Conservation (phyloP, 1,139 yeast species). For the Taphrina betulina region DNA sequence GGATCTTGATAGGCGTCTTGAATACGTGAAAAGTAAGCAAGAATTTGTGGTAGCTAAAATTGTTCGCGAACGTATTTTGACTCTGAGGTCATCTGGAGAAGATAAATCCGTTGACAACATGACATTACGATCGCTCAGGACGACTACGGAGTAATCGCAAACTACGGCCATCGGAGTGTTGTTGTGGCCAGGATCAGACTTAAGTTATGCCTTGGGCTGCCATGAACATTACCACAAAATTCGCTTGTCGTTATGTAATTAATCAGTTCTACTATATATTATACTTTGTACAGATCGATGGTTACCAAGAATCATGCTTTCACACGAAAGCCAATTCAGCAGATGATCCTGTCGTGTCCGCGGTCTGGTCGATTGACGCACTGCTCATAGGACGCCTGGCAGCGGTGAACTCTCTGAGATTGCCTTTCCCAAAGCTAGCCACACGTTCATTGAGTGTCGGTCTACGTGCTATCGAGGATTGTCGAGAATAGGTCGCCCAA, state of each 20-base stretch:
- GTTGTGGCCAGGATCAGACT: too few relatives aligned
- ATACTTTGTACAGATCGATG: too few relatives aligned
- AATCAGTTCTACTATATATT: too few relatives aligned
- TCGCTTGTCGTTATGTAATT: too few relatives aligned
- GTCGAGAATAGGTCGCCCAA: constrained; percentile 16
- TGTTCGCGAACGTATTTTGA: constrained; percentile 45
- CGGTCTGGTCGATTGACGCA: constrained; percentile 18
- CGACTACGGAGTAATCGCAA: too few relatives aligned
- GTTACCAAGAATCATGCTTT: too few relatives aligned
- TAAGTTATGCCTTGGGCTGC: too few relatives aligned
- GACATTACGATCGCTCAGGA: not conserved
- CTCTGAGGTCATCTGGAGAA: not conserved
- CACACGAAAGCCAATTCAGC: constrained; percentile 27
- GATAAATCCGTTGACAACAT: not conserved
- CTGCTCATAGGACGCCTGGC: constrained; percentile 30
- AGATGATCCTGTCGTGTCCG: constrained; percentile 16
- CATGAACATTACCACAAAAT: too few relatives aligned
- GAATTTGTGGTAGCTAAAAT: constrained; percentile 47
- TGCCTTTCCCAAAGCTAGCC: constrained; percentile 16
- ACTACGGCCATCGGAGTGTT: too few relatives aligned
- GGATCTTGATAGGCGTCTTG: constrained; percentile 46
- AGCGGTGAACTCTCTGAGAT: constrained; percentile 16
- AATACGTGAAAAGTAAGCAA: constrained; percentile 46
- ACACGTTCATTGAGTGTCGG: constrained; percentile 29
- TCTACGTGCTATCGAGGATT: constrained; percentile 18